These are phyloP conservation scores for Onygena corvina DNA, from an alignment of 2,329 filamentous ascomycete genomes.

Conservation along the genomic window DNA sequence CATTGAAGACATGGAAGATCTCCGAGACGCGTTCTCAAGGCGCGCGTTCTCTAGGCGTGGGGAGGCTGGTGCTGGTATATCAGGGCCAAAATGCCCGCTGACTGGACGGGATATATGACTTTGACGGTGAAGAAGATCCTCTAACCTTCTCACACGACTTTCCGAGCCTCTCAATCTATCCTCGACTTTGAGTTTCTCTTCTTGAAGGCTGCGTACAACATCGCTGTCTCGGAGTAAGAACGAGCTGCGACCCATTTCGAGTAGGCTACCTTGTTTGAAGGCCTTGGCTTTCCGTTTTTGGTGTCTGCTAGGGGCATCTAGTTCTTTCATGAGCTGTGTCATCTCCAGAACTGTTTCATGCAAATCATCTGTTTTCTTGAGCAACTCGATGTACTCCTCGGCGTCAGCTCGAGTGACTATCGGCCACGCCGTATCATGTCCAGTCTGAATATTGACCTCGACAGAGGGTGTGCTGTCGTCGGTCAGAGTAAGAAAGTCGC, in stretches of 20 bases:
- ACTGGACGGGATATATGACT: constrained; percentile 44
- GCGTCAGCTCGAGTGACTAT: constrained; percentile 62
- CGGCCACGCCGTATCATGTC: constrained; percentile 69
- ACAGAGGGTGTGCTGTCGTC: constrained; percentile 63
- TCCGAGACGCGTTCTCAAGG: constrained; percentile 38
- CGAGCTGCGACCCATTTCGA: constrained; percentile 82
- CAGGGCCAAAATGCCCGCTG: constrained; percentile 39
- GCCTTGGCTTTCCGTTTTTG: constrained; percentile 78
- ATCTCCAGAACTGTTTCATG: constrained; percentile 58
- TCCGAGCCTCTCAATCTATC: constrained; percentile 69
- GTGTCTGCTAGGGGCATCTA: constrained; percentile 71
- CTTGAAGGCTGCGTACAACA: constrained; percentile 60
- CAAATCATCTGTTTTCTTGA: constrained; percentile 56
- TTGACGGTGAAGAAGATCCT: constrained; percentile 84
- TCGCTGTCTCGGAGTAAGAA: constrained; percentile 81
- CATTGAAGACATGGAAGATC: constrained; percentile 50
- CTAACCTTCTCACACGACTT: constrained; percentile 78
- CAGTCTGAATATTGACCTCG: constrained; percentile 69
- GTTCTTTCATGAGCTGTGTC: constrained; percentile 61
- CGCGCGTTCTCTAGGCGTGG: constrained; percentile 29
- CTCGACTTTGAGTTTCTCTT: constrained; percentile 65
- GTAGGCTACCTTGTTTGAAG: constrained; percentile 92
- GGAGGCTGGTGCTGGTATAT: constrained; percentile 32
- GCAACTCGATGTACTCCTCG: constrained; percentile 54
- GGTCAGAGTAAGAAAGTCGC: constrained; percentile 53